A percentile compares a stretch with the other conserved stretches of the same genome.
Conservation (phyloP, 495 filamentous ascomycete species). For the Saxispiralis lemnorum region DNA sequence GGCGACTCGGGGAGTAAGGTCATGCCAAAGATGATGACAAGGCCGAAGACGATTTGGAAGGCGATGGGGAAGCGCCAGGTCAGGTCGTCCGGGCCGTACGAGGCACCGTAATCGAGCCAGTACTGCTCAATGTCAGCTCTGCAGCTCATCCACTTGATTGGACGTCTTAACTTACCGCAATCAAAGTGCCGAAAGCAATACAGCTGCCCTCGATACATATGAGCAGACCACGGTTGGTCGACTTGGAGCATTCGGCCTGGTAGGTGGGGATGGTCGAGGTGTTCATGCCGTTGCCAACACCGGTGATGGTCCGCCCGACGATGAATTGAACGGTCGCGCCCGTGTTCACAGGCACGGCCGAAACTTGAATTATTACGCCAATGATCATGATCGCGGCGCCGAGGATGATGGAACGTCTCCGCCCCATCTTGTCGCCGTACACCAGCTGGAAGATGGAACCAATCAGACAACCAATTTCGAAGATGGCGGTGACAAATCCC, state of each 20-base stretch:
- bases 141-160: too few species aligned
- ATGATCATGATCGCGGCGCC: slow-evolving; percentile 57
- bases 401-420: slow-evolving; percentile 33
- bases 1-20: slow-evolving; percentile 58
- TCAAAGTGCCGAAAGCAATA: slow-evolving; percentile 60
- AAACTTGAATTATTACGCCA: slow-evolving; percentile 53
- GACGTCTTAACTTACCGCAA: slow-evolving; percentile 26
- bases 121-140: slow-evolving; percentile 24
- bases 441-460: slow-evolving; percentile 56
- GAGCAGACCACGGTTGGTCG: slow-evolving; percentile 59
- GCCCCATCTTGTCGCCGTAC: slow-evolving; percentile 50
- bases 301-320: slow-evolving; percentile 54
- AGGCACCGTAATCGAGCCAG: slow-evolving; percentile 67
- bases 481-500: slow-evolving; percentile 66
- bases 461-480: slow-evolving; percentile 60
- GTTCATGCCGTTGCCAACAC: slow-evolving; percentile 64
- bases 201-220: slow-evolving; percentile 72
- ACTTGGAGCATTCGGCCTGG: slow-evolving; percentile 59
- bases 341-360: slow-evolving; percentile 26
- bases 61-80: slow-evolving; percentile 71
- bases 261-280: slow-evolving; percentile 65
- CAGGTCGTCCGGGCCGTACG: slow-evolving; percentile 45
- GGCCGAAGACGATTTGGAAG: slow-evolving; percentile 60
- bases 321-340: slow-evolving; percentile 47
- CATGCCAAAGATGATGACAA: slow-evolving; percentile 48